A percentile compares a stretch with the other conserved stretches of the same genome.
Conservation (phyloP, 2,329 filamentous ascomycete genomes). For the Ophiostoma sp. region DNA sequence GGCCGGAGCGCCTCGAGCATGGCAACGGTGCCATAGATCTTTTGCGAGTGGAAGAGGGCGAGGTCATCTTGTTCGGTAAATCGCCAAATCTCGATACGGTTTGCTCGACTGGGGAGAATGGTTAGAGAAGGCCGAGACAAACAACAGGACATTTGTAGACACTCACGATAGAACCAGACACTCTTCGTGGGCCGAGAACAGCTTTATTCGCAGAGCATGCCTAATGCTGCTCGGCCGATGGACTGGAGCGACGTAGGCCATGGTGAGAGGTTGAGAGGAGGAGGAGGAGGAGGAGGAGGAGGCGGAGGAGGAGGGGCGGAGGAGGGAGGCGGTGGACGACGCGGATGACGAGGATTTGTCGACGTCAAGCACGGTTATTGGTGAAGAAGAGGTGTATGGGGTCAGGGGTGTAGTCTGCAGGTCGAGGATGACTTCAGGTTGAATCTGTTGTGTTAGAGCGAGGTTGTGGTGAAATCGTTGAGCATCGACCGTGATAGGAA, state of each 20-base stretch:
- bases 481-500: background rate
- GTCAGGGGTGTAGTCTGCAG: background rate
- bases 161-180: conserved; percentile 85
- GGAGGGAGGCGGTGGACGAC: background rate
- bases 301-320: background rate
- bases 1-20: conserved; percentile 81
- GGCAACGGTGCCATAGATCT: conserved; percentile 81
- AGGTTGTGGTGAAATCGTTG: background rate
- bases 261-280: conserved; percentile 41
- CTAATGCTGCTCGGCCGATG: conserved; percentile 89
- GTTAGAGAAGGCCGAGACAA: conserved; percentile 34
- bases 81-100: conserved; percentile 81
- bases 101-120: conserved; percentile 66
- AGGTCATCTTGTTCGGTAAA: conserved; percentile 66
- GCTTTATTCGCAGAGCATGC: conserved; percentile 78
- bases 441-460: background rate
- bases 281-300: too few species aligned
- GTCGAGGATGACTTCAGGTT: background rate
- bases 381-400: background rate
- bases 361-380: too few species aligned
- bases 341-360: background rate
- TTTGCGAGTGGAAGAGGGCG: conserved; percentile 64
- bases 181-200: conserved; percentile 72
- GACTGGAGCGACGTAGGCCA: conserved; percentile 95
- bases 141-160: background rate